These are phyloP conservation scores for Peronospora tabacina DNA, from an alignment of 352 stramenopile species.

Conservation along the genomic window DNA sequence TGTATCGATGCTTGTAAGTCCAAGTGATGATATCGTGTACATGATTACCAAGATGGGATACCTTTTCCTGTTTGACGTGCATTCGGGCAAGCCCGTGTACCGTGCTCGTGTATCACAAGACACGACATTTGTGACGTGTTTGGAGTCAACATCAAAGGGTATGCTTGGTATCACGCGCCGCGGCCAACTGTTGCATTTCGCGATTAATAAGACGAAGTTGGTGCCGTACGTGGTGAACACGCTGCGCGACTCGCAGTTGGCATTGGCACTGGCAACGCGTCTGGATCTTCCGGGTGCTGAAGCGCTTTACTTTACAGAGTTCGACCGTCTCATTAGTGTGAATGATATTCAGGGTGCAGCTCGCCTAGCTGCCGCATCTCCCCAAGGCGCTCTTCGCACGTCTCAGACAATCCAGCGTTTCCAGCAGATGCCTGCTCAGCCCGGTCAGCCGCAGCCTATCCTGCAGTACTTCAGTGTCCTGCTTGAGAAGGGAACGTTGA, in stretches of 20 bases:
- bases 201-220: conserved; percentile 96
- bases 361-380: conserved; percentile 88
- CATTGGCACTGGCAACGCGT: conserved; percentile 92
- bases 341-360: conserved; percentile 81
- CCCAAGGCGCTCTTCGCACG: conserved; percentile 89
- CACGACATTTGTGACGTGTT: conserved; percentile 94
- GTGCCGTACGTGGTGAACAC: conserved; percentile 99
- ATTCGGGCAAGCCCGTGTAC: conserved; percentile 98
- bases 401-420: conserved; percentile 98
- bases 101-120: conserved; percentile 95
- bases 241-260: conserved; percentile 94
- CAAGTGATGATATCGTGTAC: conserved; percentile 93
- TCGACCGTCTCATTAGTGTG: conserved; percentile 90
- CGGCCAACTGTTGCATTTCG: conserved; percentile 94
- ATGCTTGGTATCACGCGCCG: conserved; percentile 98
- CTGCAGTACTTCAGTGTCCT: conserved; percentile 99
- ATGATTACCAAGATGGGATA: conserved; percentile 99
- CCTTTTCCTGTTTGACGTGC: conserved; percentile 99
- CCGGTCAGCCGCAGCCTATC: conserved; percentile 94
- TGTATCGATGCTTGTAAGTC: conserved; percentile 93
- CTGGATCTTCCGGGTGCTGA: conserved; percentile 96
- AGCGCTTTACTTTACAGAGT: conserved; percentile 97
- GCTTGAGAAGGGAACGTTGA: conserved; percentile 96
- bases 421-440: conserved; percentile 95
- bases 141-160: conserved; percentile 90